Evolutionary conservation across 768 basidiomycete genomes (phyloP).

Genomic region (Russula emetica): DNA sequence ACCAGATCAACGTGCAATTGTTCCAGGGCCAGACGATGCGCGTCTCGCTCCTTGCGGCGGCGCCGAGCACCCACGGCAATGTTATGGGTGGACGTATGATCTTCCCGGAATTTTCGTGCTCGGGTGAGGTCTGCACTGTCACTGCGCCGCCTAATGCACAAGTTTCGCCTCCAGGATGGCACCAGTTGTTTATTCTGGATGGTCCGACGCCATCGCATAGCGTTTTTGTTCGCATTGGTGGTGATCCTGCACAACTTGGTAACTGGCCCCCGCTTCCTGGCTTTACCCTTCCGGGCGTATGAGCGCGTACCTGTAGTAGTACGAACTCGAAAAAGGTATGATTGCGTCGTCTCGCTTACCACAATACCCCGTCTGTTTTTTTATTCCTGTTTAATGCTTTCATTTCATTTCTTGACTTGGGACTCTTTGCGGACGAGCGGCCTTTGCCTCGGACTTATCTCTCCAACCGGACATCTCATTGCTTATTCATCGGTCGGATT

Average conservation of each 20-base stretch:
- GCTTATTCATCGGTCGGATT: too few relatives aligned
- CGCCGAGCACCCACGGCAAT: constrained; percentile 75
- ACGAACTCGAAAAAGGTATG: constrained; percentile 48
- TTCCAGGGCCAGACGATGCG: constrained; percentile 45
- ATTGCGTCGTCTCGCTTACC: neutral
- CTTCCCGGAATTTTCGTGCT: constrained; percentile 68
- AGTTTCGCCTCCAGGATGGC: constrained; percentile 73
- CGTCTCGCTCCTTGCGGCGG: constrained; percentile 65
- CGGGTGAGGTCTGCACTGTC: constrained; percentile 70
- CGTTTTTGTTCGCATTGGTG: constrained; percentile 72
- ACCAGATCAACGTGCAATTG: constrained; percentile 47
- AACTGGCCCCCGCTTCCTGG: constrained; percentile 70
- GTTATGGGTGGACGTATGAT: constrained; percentile 66
- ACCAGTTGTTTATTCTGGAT: constrained; percentile 70
- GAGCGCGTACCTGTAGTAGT: neutral
- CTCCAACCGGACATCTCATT: neutral
- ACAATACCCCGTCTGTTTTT: neutral
- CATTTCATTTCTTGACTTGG: neutral
- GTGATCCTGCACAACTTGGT: constrained; percentile 66
- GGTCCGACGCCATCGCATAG: constrained; percentile 76
- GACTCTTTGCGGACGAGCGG: neutral
- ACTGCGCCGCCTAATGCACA: constrained; percentile 66
- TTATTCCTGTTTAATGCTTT: too few relatives aligned
- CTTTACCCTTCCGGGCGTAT: constrained; percentile 63
- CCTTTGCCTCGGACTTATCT: neutral